A percentile compares a stretch with the other conserved stretches of the same genome.
These are phyloP conservation scores for Coelastrella sp. DNA, from an alignment of 139 green algal species.

Conservation along the genomic window DNA sequence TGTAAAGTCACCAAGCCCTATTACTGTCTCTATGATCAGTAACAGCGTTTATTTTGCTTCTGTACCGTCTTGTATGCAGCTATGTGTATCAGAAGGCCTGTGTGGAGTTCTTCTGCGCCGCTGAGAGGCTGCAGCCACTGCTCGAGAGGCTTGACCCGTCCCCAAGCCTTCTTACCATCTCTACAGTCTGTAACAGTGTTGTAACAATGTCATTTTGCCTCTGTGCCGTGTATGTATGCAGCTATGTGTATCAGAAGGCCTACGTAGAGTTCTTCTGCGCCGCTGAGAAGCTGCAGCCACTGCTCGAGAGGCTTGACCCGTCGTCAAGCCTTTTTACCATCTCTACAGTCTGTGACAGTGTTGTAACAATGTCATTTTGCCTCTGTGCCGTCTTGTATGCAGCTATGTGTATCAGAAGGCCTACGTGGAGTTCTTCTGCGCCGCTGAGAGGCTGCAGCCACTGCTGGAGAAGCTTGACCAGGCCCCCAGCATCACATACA, in stretches of 20 bases:
- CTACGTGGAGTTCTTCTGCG: constrained; percentile 91
- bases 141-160: constrained; percentile 56
- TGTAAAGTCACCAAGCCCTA: neutral
- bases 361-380: neutral
- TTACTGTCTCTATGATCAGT: neutral
- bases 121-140: constrained; percentile 68
- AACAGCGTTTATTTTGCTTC: neutral
- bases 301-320: constrained; percentile 68
- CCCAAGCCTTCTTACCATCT: neutral
- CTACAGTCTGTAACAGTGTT: neutral
- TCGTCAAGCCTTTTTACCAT: neutral
- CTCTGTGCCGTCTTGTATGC: neutral
- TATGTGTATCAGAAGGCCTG: constrained; percentile 92
- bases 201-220: neutral
- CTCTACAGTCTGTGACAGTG: neutral
- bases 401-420: constrained; percentile 88
- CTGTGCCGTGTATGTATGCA: neutral
- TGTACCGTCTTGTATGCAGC: neutral
- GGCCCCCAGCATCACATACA: constrained; percentile 75
- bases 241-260: constrained; percentile 87
- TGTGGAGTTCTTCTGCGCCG: constrained; percentile 88
- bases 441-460: constrained; percentile 64
- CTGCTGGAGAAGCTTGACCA: constrained; percentile 67
- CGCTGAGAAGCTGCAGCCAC: constrained; percentile 62
- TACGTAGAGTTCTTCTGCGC: constrained; percentile 92